Conservation (phyloP, 2,329 filamentous ascomycete genomes). For the Aquanectria penicillioides region DNA sequence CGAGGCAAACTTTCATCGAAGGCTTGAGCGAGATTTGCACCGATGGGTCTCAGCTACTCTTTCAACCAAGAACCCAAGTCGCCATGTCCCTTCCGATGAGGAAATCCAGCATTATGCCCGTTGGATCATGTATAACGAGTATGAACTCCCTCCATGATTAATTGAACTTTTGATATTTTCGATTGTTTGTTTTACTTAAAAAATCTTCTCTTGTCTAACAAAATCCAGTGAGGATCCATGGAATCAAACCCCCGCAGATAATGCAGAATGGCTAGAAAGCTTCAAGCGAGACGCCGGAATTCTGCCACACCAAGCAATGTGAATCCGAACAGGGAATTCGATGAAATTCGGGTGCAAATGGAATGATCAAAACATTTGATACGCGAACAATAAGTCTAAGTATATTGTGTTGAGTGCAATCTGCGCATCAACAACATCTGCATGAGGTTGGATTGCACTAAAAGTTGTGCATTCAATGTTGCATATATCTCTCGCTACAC, state of each 20-base stretch:
- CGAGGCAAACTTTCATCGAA: conserved; percentile 38
- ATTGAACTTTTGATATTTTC: neutral
- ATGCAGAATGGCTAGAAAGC: conserved; percentile 36
- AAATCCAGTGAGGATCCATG: conserved; percentile 37
- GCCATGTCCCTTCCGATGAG: conserved; percentile 34
- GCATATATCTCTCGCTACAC: too few relatives aligned
- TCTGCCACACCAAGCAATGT: neutral
- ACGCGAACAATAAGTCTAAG: too few relatives aligned
- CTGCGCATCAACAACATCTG: too few relatives aligned
- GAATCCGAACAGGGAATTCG: neutral
- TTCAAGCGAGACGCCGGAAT: conserved; percentile 39
- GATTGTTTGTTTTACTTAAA: too few relatives aligned
- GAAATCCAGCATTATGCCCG: conserved; percentile 42
- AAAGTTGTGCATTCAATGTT: too few relatives aligned
- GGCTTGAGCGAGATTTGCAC: conserved; percentile 34
- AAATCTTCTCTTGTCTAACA: too few relatives aligned
- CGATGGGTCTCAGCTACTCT: conserved; percentile 40
- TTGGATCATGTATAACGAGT: conserved; percentile 42
- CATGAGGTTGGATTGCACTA: too few relatives aligned
- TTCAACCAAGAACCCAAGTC: conserved; percentile 37
- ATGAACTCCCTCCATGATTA: conserved; percentile 4
- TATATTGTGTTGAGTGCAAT: too few relatives aligned
- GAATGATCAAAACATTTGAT: too few relatives aligned
- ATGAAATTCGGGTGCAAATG: neutral
- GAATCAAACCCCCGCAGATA: conserved; percentile 40